phyloP scores from a whole-genome alignment of 352 stramenopile genomes.

The Elongisporangium anandrum region DNA sequence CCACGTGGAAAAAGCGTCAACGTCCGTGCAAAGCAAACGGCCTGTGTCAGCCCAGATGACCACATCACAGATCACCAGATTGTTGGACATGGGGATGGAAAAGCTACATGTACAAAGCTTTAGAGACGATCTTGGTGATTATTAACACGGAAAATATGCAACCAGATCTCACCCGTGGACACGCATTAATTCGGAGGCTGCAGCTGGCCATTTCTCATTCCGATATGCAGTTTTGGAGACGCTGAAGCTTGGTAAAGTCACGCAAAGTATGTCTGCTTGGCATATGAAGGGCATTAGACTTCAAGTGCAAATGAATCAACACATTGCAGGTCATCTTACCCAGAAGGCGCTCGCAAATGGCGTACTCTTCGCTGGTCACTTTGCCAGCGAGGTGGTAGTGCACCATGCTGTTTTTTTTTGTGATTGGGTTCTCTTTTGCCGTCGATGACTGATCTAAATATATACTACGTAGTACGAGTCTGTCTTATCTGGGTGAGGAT shows the following conservation, averaged over 20 bases:
- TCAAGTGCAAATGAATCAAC: conserved; percentile 1
- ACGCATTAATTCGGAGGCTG: conserved; percentile 38
- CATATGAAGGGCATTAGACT: neutral
- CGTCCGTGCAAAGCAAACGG: conserved; percentile 54
- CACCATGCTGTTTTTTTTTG: conserved; percentile 23
- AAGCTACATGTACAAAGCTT: conserved; percentile 26
- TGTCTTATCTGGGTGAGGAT: neutral
- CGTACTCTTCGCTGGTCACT: conserved; percentile 70
- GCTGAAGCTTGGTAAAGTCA: conserved; percentile 47
- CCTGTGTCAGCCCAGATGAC: conserved; percentile 64
- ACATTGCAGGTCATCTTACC: conserved; percentile 21
- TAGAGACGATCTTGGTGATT: neutral
- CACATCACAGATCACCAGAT: conserved; percentile 56
- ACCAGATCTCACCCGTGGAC: conserved; percentile 32
- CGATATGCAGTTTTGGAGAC: conserved; percentile 46
- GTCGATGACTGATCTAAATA: neutral
- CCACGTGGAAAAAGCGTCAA: conserved; percentile 62
- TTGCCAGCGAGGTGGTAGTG: conserved; percentile 59
- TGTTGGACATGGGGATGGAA: conserved; percentile 29
- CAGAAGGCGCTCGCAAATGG: conserved; percentile 65
- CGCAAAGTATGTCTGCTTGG: conserved; percentile 44
- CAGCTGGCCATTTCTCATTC: conserved; percentile 36
- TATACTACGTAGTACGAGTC: neutral
- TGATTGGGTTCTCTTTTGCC: neutral
- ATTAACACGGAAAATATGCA: too few relatives aligned